phyloP scores from a whole-genome alignment of 2,329 filamentous ascomycete species.

The Talaromyces funiculosus region DNA sequence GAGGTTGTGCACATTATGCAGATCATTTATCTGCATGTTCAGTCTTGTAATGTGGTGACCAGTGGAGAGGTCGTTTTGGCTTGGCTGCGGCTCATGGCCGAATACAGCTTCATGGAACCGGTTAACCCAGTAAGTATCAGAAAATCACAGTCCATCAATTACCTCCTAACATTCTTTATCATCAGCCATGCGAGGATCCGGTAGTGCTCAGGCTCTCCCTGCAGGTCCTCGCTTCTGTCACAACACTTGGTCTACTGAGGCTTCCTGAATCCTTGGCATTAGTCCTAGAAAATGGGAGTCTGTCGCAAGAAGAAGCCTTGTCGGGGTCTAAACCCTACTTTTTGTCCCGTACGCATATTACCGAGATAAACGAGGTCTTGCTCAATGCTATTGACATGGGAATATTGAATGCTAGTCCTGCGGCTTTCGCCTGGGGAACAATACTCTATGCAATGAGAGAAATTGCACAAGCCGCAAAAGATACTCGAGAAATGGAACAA shows the following conservation, averaged over 20 bases:
- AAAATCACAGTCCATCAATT: neutral
- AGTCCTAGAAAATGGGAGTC: conserved; percentile 31
- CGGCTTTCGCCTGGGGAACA: conserved; percentile 75
- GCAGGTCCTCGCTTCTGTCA: conserved; percentile 62
- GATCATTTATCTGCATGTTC: conserved; percentile 64
- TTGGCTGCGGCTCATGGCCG: conserved; percentile 71
- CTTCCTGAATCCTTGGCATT: conserved; percentile 56
- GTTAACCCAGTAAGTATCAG: conserved; percentile 50
- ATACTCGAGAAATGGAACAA: conserved; percentile 44
- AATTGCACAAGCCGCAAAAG: conserved; percentile 57
- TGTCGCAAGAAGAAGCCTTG: conserved; percentile 21
- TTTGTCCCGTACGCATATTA: conserved; percentile 62
- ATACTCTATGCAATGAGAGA: conserved; percentile 65
- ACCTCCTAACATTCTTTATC: conserved; percentile 17
- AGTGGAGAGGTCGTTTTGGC: conserved; percentile 55
- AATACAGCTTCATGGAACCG: conserved; percentile 63
- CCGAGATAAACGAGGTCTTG: conserved; percentile 67
- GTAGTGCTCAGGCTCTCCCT: conserved; percentile 48
- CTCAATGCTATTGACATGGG: conserved; percentile 53
- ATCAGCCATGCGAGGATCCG: conserved; percentile 37
- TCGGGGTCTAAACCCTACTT: conserved; percentile 56
- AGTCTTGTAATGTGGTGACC: conserved; percentile 53
- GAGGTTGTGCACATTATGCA: conserved; percentile 71
- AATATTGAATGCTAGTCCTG: conserved; percentile 62
- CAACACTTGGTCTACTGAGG: conserved; percentile 69